phyloP scores from a whole-genome alignment of 441 rosid genomes.

The Gossypium davidsonii region DNA sequence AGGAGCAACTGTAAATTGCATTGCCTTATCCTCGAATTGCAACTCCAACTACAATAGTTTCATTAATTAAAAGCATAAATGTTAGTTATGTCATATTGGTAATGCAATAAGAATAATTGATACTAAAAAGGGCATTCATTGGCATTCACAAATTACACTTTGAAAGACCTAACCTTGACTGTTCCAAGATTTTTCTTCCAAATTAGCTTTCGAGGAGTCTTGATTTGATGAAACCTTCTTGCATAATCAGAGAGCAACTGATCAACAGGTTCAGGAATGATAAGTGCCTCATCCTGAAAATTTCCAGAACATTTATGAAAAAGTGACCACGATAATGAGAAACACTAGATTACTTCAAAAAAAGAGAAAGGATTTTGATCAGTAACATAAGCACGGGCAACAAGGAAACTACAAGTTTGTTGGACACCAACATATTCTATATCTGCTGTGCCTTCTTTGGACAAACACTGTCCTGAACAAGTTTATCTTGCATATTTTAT shows the following conservation, averaged over 20 bases:
- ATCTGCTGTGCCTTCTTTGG: not conserved
- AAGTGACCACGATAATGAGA: not conserved
- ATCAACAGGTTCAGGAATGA: slow-evolving; percentile 65
- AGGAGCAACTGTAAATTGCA: slow-evolving; percentile 80
- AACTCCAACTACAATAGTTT: slow-evolving; percentile 65
- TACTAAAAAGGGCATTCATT: not conserved
- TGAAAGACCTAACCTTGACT: slow-evolving; percentile 59
- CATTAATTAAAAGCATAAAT: slow-evolving; percentile 11
- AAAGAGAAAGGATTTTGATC: not conserved
- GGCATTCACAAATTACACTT: not conserved
- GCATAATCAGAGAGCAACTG: slow-evolving; percentile 79
- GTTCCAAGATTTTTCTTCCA: slow-evolving; percentile 98
- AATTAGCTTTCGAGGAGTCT: slow-evolving; percentile 88
- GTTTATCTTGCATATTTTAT: not conserved
- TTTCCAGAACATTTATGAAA: slow-evolving; percentile 15
- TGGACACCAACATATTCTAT: not conserved
- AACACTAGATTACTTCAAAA: not conserved
- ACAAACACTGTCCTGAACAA: not conserved
- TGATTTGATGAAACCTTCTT: slow-evolving; percentile 66
- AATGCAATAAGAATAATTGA: not conserved
- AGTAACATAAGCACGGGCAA: not conserved
- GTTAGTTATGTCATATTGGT: not conserved
- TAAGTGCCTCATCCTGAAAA: slow-evolving; percentile 79
- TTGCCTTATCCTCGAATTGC: slow-evolving; percentile 79
- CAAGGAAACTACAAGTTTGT: not conserved